phyloP scores from a whole-genome alignment of 2,329 filamentous ascomycete genomes.

The Ophiostoma fasciatum region DNA sequence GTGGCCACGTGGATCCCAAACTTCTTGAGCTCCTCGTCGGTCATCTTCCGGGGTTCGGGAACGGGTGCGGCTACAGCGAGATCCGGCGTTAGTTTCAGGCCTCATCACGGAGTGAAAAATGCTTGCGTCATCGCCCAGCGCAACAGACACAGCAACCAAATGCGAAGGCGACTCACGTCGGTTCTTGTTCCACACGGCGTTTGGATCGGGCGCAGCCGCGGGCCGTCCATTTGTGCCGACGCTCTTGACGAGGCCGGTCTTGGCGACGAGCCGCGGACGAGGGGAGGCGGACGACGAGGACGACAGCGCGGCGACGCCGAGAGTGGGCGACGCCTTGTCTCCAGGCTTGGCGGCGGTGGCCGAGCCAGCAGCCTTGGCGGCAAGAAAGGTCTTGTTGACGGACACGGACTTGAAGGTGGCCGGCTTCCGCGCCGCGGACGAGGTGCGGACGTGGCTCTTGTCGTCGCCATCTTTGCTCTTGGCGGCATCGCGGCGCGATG shows the following conservation, averaged over 20 bases:
- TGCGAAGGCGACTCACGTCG: conserved; percentile 41
- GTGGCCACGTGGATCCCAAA: conserved; percentile 77
- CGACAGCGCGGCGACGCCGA: conserved; percentile 27
- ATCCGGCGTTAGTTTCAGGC: too few species aligned
- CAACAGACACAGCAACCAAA: background rate
- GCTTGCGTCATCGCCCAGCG: background rate
- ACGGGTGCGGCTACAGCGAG: conserved; percentile 36
- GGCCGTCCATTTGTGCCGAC: conserved; percentile 39
- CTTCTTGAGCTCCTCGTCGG: conserved; percentile 75
- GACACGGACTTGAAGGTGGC: conserved; percentile 73
- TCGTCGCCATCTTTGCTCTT: conserved; percentile 41
- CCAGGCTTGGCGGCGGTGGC: conserved; percentile 29
- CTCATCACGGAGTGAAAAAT: background rate
- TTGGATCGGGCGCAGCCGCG: conserved; percentile 51
- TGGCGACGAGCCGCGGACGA: conserved; percentile 61
- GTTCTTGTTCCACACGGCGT: conserved; percentile 80
- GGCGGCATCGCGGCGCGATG: conserved; percentile 42
- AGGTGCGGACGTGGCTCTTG: conserved; percentile 42
- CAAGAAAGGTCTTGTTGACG: conserved; percentile 70
- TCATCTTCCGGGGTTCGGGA: conserved; percentile 66
- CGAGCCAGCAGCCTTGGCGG: conserved; percentile 45
- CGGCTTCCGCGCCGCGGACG: conserved; percentile 55
- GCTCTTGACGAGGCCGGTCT: conserved; percentile 47
- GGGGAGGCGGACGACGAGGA: conserved; percentile 29
- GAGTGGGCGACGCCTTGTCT: conserved; percentile 33